A percentile compares a stretch with the other conserved stretches of the same genome.
phyloP scores from a whole-genome alignment of 2,329 filamentous ascomycete species.

The Ceratocystis variospora region DNA sequence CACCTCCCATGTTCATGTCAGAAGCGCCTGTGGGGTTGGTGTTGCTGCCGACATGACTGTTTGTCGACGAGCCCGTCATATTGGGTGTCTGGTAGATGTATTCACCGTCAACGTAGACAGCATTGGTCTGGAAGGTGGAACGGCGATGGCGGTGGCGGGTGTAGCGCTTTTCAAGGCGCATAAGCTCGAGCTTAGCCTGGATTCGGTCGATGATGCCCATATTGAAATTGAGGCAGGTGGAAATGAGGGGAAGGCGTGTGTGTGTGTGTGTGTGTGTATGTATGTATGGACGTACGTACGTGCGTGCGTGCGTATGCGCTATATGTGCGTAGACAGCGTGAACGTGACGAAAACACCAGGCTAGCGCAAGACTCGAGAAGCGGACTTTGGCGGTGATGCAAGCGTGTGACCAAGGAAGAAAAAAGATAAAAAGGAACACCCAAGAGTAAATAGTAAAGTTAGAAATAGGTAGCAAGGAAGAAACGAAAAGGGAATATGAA shows the following conservation, averaged over 20 bases:
- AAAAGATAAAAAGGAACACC: not conserved
- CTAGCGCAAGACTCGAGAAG: not conserved
- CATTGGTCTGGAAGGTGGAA: conserved; percentile 77
- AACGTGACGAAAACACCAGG: not conserved
- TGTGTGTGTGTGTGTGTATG: not conserved
- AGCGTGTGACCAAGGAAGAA: not conserved
- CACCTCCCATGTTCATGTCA: not conserved
- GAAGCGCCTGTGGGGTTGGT: not conserved
- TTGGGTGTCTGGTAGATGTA: conserved; percentile 65
- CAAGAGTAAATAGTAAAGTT: not conserved
- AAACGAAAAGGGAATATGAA: not conserved
- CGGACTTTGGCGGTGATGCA: not conserved
- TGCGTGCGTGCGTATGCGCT: not conserved
- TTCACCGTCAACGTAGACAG: conserved; percentile 87
- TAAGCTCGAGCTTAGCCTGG: conserved; percentile 67
- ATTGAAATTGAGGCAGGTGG: conserved; percentile 21
- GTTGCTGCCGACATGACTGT: not conserved
- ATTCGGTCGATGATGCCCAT: conserved; percentile 46
- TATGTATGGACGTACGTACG: not conserved
- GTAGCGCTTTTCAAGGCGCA: conserved; percentile 90
- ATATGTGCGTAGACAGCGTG: no score
- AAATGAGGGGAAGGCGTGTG: not conserved
- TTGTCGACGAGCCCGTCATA: conserved; percentile 40
- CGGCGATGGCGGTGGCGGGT: conserved; percentile 75
- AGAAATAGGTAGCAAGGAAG: not conserved